Percentiles rank a stretch among this genome's conserved stretches.
These are phyloP conservation scores for Fusarium continuum DNA, from an alignment of 2,329 filamentous ascomycete species.

Conservation along the genomic window DNA sequence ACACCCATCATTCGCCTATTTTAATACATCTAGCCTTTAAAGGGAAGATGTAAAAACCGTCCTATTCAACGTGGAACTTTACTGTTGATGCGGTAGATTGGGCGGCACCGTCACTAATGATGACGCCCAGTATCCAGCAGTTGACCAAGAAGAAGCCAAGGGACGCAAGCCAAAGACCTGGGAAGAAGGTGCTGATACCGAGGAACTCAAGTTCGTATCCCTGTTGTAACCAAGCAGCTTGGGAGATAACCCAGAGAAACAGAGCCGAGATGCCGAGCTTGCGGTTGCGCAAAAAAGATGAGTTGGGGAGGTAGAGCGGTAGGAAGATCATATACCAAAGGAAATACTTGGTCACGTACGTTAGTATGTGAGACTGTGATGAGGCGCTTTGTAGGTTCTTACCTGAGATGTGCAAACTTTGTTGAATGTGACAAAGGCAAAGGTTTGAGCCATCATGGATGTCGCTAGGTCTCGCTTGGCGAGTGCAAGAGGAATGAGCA, in stretches of 20 bases:
- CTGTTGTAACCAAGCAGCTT: slow-evolving; percentile 80
- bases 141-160: slow-evolving; percentile 86
- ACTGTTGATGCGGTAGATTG: neutral
- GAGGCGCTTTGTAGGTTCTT: slow-evolving; percentile 47
- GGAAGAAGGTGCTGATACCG: slow-evolving; percentile 83
- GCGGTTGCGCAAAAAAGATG: slow-evolving; percentile 71
- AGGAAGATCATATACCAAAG: slow-evolving; percentile 97
- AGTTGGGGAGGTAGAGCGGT: slow-evolving; percentile 86
- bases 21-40: neutral
- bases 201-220: slow-evolving; percentile 82
- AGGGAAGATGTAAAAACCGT: no score
- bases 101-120: slow-evolving; percentile 70
- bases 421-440: slow-evolving; percentile 97
- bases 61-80: slow-evolving; percentile 40
- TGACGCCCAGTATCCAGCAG: slow-evolving; percentile 83
- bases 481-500: slow-evolving; percentile 78
- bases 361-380: slow-evolving; percentile 15
- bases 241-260: slow-evolving; percentile 76
- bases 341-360: slow-evolving; percentile 76
- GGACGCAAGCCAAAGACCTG: slow-evolving; percentile 80
- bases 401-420: slow-evolving; percentile 99
- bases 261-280: slow-evolving; percentile 71
- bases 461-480: slow-evolving; percentile 84
- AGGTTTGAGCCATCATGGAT: slow-evolving; percentile 93
- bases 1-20: neutral